Conservation (phyloP, 1,284 basidiomycete genomes). For the Bjerkandera adusta region DNA sequence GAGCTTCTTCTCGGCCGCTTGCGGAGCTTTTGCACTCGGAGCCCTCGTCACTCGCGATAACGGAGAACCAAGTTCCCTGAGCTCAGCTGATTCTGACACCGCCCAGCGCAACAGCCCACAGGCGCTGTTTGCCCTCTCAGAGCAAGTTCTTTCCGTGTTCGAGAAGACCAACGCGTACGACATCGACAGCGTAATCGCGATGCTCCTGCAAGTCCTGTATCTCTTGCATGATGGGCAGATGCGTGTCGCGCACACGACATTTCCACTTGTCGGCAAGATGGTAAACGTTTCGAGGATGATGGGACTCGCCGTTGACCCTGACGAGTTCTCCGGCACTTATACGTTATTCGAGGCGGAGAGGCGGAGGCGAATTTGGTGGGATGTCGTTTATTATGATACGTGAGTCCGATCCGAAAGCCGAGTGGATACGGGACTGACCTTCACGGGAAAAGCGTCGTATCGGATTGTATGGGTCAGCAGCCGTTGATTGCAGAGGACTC, state of each 20-base stretch:
- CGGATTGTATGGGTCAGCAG: slow-evolving; percentile 60
- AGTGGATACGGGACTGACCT: slow-evolving; percentile 14
- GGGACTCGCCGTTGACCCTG: slow-evolving; percentile 60
- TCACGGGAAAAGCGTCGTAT: slow-evolving; percentile 55
- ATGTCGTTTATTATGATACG: slow-evolving; percentile 70
- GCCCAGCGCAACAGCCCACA: slow-evolving; percentile 26
- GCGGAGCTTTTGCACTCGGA: slow-evolving; percentile 56
- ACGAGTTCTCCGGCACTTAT: slow-evolving; percentile 45
- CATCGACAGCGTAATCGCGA: slow-evolving; percentile 49
- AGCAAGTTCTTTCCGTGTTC: slow-evolving; percentile 41
- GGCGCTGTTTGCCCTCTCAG: slow-evolving; percentile 43
- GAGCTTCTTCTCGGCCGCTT: slow-evolving; percentile 56
- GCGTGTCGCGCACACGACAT: slow-evolving; percentile 39
- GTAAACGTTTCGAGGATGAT: slow-evolving; percentile 62
- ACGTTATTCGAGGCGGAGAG: slow-evolving; percentile 54
- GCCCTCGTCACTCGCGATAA: slow-evolving; percentile 35
- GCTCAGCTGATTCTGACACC: slow-evolving; percentile 17
- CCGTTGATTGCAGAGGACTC: slow-evolving; percentile 52
- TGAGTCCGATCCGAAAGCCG: slow-evolving; percentile 35
- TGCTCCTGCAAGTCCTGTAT: slow-evolving; percentile 53
- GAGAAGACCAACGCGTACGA: slow-evolving; percentile 44
- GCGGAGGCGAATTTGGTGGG: slow-evolving; percentile 70
- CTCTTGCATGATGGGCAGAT: slow-evolving; percentile 48
- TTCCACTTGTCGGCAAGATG: slow-evolving; percentile 61
- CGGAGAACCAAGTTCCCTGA: slow-evolving; percentile 8